These are phyloP conservation scores for Xylariaceae sp. DNA, from an alignment of 2,329 filamentous ascomycete genomes.

Conservation along the genomic window DNA sequence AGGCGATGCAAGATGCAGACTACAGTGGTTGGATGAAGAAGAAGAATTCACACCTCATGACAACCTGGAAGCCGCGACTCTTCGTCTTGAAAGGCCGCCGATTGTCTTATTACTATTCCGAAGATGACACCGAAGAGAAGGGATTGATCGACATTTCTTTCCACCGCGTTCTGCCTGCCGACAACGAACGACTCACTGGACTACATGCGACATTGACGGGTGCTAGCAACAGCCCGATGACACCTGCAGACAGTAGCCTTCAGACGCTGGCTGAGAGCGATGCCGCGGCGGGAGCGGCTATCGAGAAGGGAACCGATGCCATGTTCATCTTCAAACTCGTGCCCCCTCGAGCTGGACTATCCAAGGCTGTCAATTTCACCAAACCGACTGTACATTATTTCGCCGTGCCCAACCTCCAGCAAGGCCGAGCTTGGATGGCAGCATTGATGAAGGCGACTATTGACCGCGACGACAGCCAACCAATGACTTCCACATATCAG, in stretches of 20 bases:
- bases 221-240: conserved; percentile 67
- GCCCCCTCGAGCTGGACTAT: conserved; percentile 81
- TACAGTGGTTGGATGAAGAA: conserved; percentile 99
- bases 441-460: conserved; percentile 99
- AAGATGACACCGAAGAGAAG: conserved; percentile 88
- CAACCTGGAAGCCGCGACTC: conserved; percentile 95
- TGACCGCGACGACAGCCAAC: conserved; percentile 77
- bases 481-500: conserved; percentile 88
- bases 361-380: conserved; percentile 92
- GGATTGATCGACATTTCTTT: conserved; percentile 97
- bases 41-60: conserved; percentile 92
- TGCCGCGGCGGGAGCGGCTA: conserved; percentile 32
- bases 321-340: conserved; percentile 99
- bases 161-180: conserved; percentile 91
- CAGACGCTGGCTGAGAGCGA: conserved; percentile 43
- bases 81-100: conserved; percentile 91
- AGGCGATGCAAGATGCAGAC: conserved; percentile 83
- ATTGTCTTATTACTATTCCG: conserved; percentile 93
- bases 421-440: conserved; percentile 95
- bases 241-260: conserved; percentile 46
- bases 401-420: conserved; percentile 83
- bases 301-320: conserved; percentile 56
- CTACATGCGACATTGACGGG: conserved; percentile 90
- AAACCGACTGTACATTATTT: conserved; percentile 98
- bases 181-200: conserved; percentile 85